Conservation (phyloP, 345 rosid species). For the Eucalyptus grandis region DNA sequence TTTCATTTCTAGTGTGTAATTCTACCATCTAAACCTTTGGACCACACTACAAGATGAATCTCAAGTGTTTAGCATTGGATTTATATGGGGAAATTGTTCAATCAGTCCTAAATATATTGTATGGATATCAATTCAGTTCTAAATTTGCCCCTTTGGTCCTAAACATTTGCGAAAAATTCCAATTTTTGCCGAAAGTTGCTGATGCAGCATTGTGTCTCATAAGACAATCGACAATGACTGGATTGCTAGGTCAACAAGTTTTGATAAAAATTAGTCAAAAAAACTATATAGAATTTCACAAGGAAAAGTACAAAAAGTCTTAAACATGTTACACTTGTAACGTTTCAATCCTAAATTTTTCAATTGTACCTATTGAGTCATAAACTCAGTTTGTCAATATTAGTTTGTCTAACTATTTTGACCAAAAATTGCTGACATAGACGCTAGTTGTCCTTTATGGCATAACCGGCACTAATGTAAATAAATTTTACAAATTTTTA, state of each 20-base stretch:
- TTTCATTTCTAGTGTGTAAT: neutral
- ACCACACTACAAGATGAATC: neutral
- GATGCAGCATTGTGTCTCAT: no score
- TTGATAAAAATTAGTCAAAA: neutral
- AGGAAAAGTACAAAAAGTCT: no score
- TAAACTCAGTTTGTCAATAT: rapidly evolving
- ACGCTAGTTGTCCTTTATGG: rapidly evolving
- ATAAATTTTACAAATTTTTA: no score
- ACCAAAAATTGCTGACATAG: no score
- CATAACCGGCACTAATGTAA: rapidly evolving
- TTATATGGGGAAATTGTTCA: neutral
- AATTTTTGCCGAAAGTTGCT: no score
- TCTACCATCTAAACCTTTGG: neutral
- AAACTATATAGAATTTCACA: no score
- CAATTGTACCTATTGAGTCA: neutral
- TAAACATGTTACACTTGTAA: no score
- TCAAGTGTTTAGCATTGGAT: neutral
- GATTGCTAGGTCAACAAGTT: neutral
- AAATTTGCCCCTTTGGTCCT: neutral
- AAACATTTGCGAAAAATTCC: no score
- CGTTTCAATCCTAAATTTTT: no score
- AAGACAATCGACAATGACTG: neutral
- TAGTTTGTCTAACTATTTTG: no score
- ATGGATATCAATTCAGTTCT: no score
- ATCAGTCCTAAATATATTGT: neutral